Evolutionary conservation across 108 stramenopile genomes (phyloP), one percentile per base, ranked within the genome.

Genomic region (Fragilaria radians): DNA sequence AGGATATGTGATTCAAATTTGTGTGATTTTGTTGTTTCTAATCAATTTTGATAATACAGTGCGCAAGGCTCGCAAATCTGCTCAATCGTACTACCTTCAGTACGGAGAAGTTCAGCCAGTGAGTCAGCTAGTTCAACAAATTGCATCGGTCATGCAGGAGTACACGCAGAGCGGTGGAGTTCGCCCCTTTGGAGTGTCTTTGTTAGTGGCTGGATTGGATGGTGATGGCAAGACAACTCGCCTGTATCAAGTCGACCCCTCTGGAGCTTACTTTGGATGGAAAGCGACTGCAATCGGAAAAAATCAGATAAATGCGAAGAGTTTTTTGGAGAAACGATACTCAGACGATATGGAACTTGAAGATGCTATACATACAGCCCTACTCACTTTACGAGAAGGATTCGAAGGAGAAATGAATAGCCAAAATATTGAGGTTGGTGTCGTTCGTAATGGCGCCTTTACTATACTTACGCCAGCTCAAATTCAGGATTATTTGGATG

Each of bases 321-420:
- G 86, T 63, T 98, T 98, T 71, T 65, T 99, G 63, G 99, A 99
- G 71, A 96, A 96, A 70, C 84, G 97, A 32, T 97, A 75, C 63
- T 90, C 64, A 25, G 90, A 95, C 29, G 93, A 98, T 61, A 96
- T 98, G 89, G 97, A 97, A 63, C 68, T 99, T 72, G 99, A 99
- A 66, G 99, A 99, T 82, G 99, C 97, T 7, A 93, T 99, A 53
- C 99, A 99, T 71, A 98, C 96, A 17, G 97, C 97, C 24, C 70
- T 99, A 51, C 73, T 98, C 60, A 99, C 99, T 18, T 59, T 99
- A 66, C 71, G 99, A 32, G 97, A 98, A 69, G 96, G 97, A 45
- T 98, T 98, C 66, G 99, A 99, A 75, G 99, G 99, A 32, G 97
- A 99, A 84, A 98, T 99, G 96, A 97, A 82, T 51, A 91, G 89